phyloP scores from a whole-genome alignment of 129 eudicot genomes.

The Helichrysum umbraculigerum region DNA sequence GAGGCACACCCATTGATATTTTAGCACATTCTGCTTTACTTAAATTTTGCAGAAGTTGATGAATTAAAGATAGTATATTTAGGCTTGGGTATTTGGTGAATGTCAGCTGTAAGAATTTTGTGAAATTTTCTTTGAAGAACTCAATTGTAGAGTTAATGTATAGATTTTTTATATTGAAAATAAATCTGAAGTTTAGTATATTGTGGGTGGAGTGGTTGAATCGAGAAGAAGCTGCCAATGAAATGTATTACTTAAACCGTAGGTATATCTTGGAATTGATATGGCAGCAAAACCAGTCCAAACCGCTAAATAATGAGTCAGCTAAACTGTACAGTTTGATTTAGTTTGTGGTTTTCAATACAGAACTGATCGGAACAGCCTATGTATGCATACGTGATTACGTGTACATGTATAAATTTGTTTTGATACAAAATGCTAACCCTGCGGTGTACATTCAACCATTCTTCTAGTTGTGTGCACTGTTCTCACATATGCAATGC shows the following conservation, averaged over 20 bases:
- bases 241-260: neutral
- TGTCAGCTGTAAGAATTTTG: slow-evolving; percentile 24
- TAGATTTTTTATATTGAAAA: slow-evolving; percentile 18
- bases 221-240: slow-evolving; percentile 10
- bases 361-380: neutral
- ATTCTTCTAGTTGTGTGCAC: neutral
- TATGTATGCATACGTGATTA: neutral
- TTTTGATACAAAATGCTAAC: neutral
- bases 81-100: slow-evolving; percentile 21
- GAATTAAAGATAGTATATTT: slow-evolving; percentile 20
- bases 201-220: slow-evolving; percentile 2
- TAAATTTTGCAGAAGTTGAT: slow-evolving; percentile 11
- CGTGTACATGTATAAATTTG: neutral
- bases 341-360: neutral
- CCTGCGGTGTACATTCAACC: neutral
- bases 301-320: neutral
- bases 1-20: slow-evolving; percentile 19
- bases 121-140: slow-evolving; percentile 17
- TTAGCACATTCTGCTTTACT: slow-evolving; percentile 11
- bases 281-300: neutral
- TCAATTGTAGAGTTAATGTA: slow-evolving; percentile 32
- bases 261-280: neutral
- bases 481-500: neutral
- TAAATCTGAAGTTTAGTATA: slow-evolving; percentile 11
- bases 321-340: neutral